phyloP scores from a whole-genome alignment of 345 rosid genomes.

The Citrus reticulata region DNA sequence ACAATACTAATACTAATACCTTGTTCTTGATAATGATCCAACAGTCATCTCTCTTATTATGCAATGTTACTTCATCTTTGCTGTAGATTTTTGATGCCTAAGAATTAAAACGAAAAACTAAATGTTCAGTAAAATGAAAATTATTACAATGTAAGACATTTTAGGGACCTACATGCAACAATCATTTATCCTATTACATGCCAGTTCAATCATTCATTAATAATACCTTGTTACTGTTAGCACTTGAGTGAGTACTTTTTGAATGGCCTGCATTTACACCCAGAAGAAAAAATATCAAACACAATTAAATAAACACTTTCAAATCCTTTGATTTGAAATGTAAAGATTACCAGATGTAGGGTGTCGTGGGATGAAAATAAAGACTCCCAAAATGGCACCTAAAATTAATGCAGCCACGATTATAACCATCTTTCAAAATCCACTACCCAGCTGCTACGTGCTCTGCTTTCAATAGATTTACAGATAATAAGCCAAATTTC shows the following conservation, averaged over 20 bases:
- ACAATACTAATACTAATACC: conserved; percentile 51
- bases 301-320: not conserved
- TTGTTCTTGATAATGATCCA: conserved; percentile 84
- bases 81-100: conserved; percentile 39
- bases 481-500: not conserved
- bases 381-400: conserved; percentile 38
- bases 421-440: conserved; percentile 21
- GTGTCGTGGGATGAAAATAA: conserved; percentile 34
- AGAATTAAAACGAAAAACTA: not conserved
- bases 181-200: not conserved
- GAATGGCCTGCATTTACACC: conserved; percentile 18
- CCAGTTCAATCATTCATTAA: not conserved
- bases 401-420: conserved; percentile 37
- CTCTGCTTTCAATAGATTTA: not conserved
- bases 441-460: conserved; percentile 12
- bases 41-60: conserved; percentile 79
- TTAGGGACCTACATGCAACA: not conserved
- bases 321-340: not conserved
- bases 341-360: conserved; percentile 25
- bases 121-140: not conserved
- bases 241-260: conserved; percentile 19
- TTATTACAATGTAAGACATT: not conserved
- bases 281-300: not conserved
- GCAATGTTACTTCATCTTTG: conserved; percentile 54
- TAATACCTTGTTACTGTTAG: conserved; percentile 13